These are phyloP conservation scores for Aschersonia sp. DNA, from an alignment of 2,329 filamentous ascomycete genomes.

Conservation along the genomic window DNA sequence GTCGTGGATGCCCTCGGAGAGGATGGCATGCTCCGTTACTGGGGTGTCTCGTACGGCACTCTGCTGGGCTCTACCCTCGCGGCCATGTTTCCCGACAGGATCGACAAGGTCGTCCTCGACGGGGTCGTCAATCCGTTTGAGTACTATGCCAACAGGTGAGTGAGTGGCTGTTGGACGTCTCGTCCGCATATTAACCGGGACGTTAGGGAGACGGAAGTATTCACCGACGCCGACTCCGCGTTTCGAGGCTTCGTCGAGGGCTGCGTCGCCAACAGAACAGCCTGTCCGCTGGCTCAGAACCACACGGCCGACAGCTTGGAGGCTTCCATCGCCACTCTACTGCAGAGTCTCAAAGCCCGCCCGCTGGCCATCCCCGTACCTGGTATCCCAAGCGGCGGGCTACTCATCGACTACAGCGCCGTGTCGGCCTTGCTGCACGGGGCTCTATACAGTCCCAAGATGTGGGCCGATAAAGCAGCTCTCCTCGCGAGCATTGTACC, in stretches of 20 bases:
- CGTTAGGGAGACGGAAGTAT: constrained; percentile 11
- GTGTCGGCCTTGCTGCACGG: background rate
- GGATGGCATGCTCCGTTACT: constrained; percentile 23
- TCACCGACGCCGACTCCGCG: constrained; percentile 11
- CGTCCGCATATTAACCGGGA: background rate
- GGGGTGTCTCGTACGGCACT: constrained; percentile 26
- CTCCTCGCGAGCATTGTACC: background rate
- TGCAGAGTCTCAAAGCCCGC: constrained; percentile 10
- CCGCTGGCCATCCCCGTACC: constrained; percentile 6
- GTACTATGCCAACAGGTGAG: constrained; percentile 11
- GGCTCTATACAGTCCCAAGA: constrained; percentile 1
- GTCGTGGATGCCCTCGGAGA: constrained; percentile 27
- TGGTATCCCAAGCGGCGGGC: background rate
- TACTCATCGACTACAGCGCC: constrained; percentile 1
- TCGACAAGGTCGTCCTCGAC: constrained; percentile 18
- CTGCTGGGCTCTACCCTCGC: constrained; percentile 20
- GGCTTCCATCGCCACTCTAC: constrained; percentile 7
- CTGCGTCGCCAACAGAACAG: constrained; percentile 9
- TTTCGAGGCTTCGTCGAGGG: constrained; percentile 11
- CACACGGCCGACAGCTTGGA: constrained; percentile 11
- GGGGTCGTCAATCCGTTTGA: constrained; percentile 16
- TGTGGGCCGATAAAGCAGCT: constrained; percentile 1
- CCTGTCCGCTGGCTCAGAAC: constrained; percentile 10
- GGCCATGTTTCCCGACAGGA: constrained; percentile 23
- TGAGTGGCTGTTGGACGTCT: background rate